A percentile compares a stretch with the other conserved stretches of the same genome.
These are phyloP conservation scores for Botrytis hyacinthi DNA, from an alignment of 2,329 filamentous ascomycete genomes.

Conservation along the genomic window DNA sequence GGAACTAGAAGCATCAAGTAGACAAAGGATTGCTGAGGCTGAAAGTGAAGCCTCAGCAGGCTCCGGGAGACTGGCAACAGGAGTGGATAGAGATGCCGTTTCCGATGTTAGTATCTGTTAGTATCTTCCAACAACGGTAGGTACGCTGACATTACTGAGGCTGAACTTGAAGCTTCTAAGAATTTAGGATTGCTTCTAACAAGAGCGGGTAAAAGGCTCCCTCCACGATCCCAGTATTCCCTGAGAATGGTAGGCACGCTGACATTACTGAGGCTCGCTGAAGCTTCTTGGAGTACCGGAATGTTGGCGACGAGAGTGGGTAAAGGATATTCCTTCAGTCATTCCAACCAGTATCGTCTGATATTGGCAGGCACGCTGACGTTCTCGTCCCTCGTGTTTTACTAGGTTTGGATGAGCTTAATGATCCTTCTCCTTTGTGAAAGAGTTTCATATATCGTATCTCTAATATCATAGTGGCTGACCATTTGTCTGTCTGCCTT, in stretches of 20 bases:
- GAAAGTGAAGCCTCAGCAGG: not conserved
- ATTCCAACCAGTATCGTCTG: not conserved
- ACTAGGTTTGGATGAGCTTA: conserved; percentile 9
- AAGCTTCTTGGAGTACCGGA: not conserved
- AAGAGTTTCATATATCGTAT: conserved; percentile 1
- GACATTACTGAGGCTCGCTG: not conserved
- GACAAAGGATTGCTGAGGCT: not conserved
- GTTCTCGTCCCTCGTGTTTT: not conserved
- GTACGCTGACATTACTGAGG: not conserved
- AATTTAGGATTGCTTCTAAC: not conserved
- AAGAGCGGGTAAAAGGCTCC: not conserved
- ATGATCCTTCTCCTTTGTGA: not conserved
- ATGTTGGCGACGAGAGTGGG: not conserved
- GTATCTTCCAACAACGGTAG: conserved; percentile 1
- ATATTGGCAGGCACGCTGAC: conserved; percentile 1
- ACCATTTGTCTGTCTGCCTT: conserved; percentile 16
- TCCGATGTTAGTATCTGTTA: not conserved
- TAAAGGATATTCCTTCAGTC: not conserved
- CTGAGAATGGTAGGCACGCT: not conserved
- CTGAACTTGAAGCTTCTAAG: conserved; percentile 1
- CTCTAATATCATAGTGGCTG: not conserved
- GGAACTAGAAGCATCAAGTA: not conserved
- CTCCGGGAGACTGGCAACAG: not conserved
- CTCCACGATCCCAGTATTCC: not conserved
- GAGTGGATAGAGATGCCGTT: not conserved